phyloP scores from a whole-genome alignment of 1,284 basidiomycete genomes.

The Cutaneotrichosporon sp. region DNA sequence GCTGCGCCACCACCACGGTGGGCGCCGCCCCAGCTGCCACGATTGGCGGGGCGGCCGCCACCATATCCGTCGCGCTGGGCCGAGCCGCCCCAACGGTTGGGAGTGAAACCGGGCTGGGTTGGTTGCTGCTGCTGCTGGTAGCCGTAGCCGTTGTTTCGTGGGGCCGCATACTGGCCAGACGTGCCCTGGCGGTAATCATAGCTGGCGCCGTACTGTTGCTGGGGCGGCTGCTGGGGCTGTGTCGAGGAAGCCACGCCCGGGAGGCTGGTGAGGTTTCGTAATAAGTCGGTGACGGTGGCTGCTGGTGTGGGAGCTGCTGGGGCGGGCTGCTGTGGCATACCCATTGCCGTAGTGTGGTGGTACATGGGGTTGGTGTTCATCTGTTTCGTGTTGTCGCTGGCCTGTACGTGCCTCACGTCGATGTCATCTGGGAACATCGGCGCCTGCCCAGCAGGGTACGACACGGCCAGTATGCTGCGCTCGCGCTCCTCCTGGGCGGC shows the following conservation, averaged over 20 bases:
- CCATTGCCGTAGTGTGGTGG: background rate
- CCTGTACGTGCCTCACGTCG: conserved; percentile 16
- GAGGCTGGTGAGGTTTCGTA: conserved; percentile 4
- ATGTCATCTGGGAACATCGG: conserved; percentile 22
- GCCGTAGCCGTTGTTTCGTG: background rate
- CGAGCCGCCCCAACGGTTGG: background rate
- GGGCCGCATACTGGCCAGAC: no score
- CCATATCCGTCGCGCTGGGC: background rate
- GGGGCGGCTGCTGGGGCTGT: background rate
- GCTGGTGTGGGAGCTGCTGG: background rate
- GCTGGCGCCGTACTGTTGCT: no score
- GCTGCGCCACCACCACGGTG: background rate
- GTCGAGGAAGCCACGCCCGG: background rate
- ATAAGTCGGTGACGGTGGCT: background rate
- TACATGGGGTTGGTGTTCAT: conserved; percentile 5
- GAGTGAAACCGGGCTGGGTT: no score
- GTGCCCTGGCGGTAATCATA: background rate
- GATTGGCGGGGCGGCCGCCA: no score
- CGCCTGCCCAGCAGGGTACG: conserved; percentile 17
- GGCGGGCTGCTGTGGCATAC: background rate
- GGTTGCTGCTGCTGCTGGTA: background rate
- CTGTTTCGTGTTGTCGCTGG: conserved; percentile 5
- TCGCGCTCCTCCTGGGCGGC: conserved; percentile 32
- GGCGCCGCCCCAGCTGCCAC: background rate
- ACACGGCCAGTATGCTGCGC: conserved; percentile 24